phyloP scores from a whole-genome alignment of 108 stramenopile genomes.

The Aureococcus anophagefferens region DNA sequence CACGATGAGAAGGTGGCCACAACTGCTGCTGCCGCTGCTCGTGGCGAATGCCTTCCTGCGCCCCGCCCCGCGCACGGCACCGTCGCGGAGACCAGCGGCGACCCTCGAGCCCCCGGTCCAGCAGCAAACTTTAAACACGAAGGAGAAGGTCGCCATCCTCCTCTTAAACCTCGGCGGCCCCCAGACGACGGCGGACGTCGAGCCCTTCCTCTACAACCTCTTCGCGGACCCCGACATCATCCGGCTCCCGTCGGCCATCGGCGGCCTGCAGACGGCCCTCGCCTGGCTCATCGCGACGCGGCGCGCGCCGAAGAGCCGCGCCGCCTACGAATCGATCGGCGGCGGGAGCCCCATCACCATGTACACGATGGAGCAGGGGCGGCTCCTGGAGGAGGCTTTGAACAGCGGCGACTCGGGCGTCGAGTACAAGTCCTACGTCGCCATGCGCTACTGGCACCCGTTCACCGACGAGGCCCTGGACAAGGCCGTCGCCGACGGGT shows the following conservation, averaged over 20 bases:
- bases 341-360: constrained; percentile 89
- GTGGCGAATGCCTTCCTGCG: no score
- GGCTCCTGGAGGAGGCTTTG: constrained; percentile 50
- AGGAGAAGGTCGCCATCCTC: constrained; percentile 60
- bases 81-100: no score
- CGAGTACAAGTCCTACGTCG: constrained; percentile 79
- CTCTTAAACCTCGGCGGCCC: constrained; percentile 90
- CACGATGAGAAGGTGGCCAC: no score
- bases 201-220: constrained; percentile 70
- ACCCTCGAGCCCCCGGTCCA: no score
- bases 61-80: no score
- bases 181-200: constrained; percentile 75
- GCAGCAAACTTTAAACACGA: background rate
- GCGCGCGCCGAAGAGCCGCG: constrained; percentile 81
- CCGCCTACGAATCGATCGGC: constrained; percentile 87
- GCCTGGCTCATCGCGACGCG: constrained; percentile 73
- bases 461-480: constrained; percentile 87
- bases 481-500: constrained; percentile 60
- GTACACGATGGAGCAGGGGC: constrained; percentile 76
- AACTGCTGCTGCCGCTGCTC: no score
- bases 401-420: no score
- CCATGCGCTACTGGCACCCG: constrained; percentile 98
- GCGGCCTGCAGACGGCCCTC: constrained; percentile 67
- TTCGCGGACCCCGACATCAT: constrained; percentile 98
- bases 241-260: constrained; percentile 65